These are phyloP conservation scores for Candida saitoana DNA, from an alignment of 805 yeast genomes.

Conservation along the genomic window DNA sequence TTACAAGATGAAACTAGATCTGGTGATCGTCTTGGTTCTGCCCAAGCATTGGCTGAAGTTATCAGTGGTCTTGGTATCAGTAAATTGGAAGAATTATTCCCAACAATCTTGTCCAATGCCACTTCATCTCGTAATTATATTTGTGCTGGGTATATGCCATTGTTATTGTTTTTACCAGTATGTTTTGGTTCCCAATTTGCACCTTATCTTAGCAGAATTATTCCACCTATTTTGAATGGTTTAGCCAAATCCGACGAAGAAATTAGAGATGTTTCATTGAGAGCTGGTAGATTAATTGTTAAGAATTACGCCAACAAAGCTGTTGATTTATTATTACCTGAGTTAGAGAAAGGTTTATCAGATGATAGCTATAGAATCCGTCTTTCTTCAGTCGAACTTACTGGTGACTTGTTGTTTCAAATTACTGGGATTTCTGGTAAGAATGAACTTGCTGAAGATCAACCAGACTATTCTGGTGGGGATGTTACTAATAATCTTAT, in stretches of 20 bases:
- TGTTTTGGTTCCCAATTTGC: slow-evolving; percentile 90
- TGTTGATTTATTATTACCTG: slow-evolving; percentile 89
- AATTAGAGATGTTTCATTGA: slow-evolving; percentile 82
- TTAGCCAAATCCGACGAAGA: slow-evolving; percentile 86
- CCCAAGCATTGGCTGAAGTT: slow-evolving; percentile 94
- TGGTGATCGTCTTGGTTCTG: slow-evolving; percentile 94
- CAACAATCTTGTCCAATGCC: slow-evolving; percentile 71
- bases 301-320: slow-evolving; percentile 89
- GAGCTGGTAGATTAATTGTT: slow-evolving; percentile 90
- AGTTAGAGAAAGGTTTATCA: slow-evolving; percentile 83
- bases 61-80: slow-evolving; percentile 84
- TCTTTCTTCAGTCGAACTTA: slow-evolving; percentile 87
- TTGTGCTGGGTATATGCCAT: slow-evolving; percentile 90
- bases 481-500: slow-evolving; percentile 62
- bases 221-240: slow-evolving; percentile 89
- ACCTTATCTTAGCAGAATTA: slow-evolving; percentile 78
- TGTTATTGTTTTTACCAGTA: slow-evolving; percentile 84
- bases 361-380: slow-evolving; percentile 83
- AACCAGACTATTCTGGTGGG: slow-evolving; percentile 36
- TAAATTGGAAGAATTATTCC: slow-evolving; percentile 85
- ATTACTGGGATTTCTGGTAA: slow-evolving; percentile 85
- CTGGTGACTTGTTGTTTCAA: slow-evolving; percentile 92
- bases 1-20: slow-evolving; percentile 72
- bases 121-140: slow-evolving; percentile 61
- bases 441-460: slow-evolving; percentile 61